A percentile compares a stretch with the other conserved stretches of the same genome.
phyloP scores from a whole-genome alignment of 495 filamentous ascomycete species.

The Xylaria intraflava region DNA sequence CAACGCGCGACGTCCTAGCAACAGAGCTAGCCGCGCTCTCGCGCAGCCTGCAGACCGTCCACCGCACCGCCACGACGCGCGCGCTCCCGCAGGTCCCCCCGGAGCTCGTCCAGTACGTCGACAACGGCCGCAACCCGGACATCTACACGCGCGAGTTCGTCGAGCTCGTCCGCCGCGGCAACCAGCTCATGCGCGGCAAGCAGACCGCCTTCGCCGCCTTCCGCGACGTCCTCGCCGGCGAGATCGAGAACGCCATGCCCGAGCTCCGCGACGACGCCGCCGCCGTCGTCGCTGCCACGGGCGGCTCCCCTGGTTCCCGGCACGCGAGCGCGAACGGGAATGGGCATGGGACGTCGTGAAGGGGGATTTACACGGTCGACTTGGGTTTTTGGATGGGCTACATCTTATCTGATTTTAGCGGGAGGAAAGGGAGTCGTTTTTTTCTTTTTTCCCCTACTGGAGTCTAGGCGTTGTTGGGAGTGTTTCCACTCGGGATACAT shows the following conservation, averaged over 20 bases:
- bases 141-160: conserved; percentile 98
- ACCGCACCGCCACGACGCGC: conserved; percentile 36
- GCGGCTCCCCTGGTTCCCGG: not conserved
- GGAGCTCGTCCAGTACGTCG: conserved; percentile 92
- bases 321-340: not conserved
- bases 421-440: not conserved
- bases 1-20: conserved; percentile 38
- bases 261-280: conserved; percentile 67
- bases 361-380: too few species aligned
- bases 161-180: conserved; percentile 75
- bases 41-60: conserved; percentile 34
- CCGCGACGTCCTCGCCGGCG: conserved; percentile 69
- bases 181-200: conserved; percentile 82
- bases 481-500: not conserved
- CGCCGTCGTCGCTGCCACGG: conserved; percentile 47
- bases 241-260: conserved; percentile 73
- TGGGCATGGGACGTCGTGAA: too few species aligned
- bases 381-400: too few species aligned
- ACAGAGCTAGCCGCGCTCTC: conserved; percentile 35
- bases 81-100: conserved; percentile 54
- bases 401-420: too few species aligned
- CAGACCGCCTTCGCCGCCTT: conserved; percentile 72
- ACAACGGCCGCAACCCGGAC: conserved; percentile 88
- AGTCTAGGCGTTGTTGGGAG: not conserved
- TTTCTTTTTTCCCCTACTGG: not conserved